Base-by-base conservation (phyloP, 306 rosid genomes). In the Geum urbanum region DNA sequence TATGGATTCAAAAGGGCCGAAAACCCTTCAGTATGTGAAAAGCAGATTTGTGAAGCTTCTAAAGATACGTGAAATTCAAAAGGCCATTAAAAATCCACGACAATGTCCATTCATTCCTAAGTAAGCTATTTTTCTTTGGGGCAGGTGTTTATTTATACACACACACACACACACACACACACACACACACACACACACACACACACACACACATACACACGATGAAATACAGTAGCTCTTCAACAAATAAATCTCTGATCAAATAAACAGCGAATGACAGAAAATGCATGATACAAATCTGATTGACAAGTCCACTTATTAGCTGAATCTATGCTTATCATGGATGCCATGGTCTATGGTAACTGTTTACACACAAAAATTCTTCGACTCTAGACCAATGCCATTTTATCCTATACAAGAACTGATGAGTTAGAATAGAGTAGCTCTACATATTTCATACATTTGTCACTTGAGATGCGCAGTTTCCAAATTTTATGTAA, bases 281-380 rank as follows among this genome's bases (percentile, higher is more conserved):
- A 27, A 9, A 32, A 59, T 14, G 45, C 44, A 35, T 14, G 64
- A 24, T 57, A 55, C 9, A 55, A 14, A 50, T 15, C 55, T 50
- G n/a, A 55, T 63, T 13, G 56, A 48, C 56, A 66, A 47, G 27
- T 66, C 57, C 53, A 22, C 12, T 65, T 13, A 46, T 22, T 48
- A 12, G 12, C 8, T 46, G 12, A 46, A 22, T 43, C 41, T 65
- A 41, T 5, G 15, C 5, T 48, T 48, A 48, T 48, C 14, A 13
- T 48, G 14, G 14, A 15, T 15, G n/a, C 15, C 53, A 14, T 13
- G 19, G 53, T n/a, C 53, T 48, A 48, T 14, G 18, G 53, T 48
- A 48, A 13, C 14, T 48, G n/a, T 48, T 14, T 7, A 14, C 5
- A 48, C 53, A 16, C 5, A 48, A 16, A 16, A 48, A 48, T 5